These are phyloP conservation scores for Aspergillus mulundensis DNA, from an alignment of 495 filamentous ascomycete species.

Conservation along the genomic window DNA sequence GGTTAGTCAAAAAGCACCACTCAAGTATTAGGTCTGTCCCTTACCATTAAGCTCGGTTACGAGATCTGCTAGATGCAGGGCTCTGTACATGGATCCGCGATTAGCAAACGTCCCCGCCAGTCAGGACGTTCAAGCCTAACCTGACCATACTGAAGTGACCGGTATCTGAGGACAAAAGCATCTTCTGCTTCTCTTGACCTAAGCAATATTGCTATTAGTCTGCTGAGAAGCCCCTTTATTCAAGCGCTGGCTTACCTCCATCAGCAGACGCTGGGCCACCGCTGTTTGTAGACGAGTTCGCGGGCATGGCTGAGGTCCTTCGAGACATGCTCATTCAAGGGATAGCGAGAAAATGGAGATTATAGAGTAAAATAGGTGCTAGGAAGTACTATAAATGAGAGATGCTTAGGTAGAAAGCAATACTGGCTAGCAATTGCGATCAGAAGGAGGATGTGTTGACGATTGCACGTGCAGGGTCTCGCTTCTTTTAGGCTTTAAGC, in stretches of 20 bases:
- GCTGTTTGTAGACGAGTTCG: slow-evolving; percentile 32
- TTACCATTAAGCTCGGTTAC: slow-evolving; percentile 94
- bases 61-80: slow-evolving; percentile 88
- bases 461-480: slow-evolving; percentile 31
- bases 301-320: slow-evolving; percentile 40
- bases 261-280: slow-evolving; percentile 32
- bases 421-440: slow-evolving; percentile 25
- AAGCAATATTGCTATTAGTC: slow-evolving; percentile 18
- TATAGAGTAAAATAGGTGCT: slow-evolving; percentile 1
- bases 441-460: slow-evolving; percentile 31
- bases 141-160: slow-evolving; percentile 77
- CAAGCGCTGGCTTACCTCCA: slow-evolving; percentile 33
- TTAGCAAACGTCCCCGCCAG: slow-evolving; percentile 15
- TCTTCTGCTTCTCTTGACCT: slow-evolving; percentile 83
- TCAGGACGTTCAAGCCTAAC: slow-evolving; percentile 32
- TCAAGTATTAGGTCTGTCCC: not conserved
- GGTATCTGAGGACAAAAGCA: slow-evolving; percentile 68
- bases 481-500: slow-evolving; percentile 11
- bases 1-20: slow-evolving; percentile 11
- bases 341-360: slow-evolving; percentile 4
- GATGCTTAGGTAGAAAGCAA: slow-evolving; percentile 13
- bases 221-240: not conserved
- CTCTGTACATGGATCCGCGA: slow-evolving; percentile 43
- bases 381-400: slow-evolving; percentile 5
- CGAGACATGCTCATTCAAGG: slow-evolving; percentile 41